Percentiles rank a stretch among this genome's conserved stretches.
These are phyloP conservation scores for Microcyclosporella mali DNA, from an alignment of 2,329 filamentous ascomycete species.

Conservation along the genomic window DNA sequence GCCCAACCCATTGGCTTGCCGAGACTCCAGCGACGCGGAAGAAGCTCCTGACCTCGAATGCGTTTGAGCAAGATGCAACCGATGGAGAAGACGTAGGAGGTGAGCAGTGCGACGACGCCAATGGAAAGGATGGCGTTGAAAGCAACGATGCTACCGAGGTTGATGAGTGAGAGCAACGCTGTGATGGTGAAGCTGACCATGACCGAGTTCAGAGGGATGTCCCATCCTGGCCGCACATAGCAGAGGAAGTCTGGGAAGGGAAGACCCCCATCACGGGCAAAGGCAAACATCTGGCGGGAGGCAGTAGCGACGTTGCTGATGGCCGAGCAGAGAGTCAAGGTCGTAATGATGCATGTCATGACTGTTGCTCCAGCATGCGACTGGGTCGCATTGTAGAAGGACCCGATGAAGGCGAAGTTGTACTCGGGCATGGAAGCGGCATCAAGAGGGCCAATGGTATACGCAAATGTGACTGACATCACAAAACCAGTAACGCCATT, in stretches of 20 bases:
- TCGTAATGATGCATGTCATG: slow-evolving; percentile 32
- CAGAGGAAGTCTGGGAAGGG: slow-evolving; percentile 30
- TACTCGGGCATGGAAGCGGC: slow-evolving; percentile 19
- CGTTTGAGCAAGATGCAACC: slow-evolving; percentile 23
- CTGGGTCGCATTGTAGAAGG: slow-evolving; percentile 34
- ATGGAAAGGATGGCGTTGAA: slow-evolving; percentile 38
- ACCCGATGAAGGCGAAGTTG: slow-evolving; percentile 28
- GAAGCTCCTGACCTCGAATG: slow-evolving; percentile 21
- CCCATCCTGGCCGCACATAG: slow-evolving; percentile 20
- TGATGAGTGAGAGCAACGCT: slow-evolving; percentile 22
- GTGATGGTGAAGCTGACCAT: slow-evolving; percentile 19
- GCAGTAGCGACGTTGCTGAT: slow-evolving; percentile 36
- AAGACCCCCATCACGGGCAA: slow-evolving; percentile 40
- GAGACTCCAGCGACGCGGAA: slow-evolving; percentile 21
- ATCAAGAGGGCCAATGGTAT: slow-evolving; percentile 32
- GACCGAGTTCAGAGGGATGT: slow-evolving; percentile 27
- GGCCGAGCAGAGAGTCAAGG: slow-evolving; percentile 36
- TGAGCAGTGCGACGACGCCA: slow-evolving; percentile 33
- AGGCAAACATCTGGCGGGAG: slow-evolving; percentile 39
- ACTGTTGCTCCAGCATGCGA: slow-evolving; percentile 30
- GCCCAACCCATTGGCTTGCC: slow-evolving; percentile 19
- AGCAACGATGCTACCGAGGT: slow-evolving; percentile 35
- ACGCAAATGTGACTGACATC: slow-evolving; percentile 38
- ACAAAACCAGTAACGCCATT: slow-evolving; percentile 38
- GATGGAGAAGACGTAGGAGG: slow-evolving; percentile 24